These are phyloP conservation scores for Raphanus sativus DNA, from an alignment of 345 rosid species.

Conservation along the genomic window DNA sequence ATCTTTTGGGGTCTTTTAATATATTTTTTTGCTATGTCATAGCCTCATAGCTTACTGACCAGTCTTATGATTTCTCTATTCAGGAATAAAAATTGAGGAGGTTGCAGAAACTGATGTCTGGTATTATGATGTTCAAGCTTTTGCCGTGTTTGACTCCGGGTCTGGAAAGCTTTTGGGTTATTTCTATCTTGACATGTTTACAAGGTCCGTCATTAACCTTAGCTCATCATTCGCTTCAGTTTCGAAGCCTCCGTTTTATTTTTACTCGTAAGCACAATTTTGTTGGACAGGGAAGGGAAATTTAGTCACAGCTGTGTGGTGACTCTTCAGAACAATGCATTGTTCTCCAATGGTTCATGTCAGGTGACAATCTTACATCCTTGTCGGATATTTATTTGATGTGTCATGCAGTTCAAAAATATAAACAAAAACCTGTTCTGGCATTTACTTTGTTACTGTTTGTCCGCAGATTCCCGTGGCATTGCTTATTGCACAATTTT, in stretches of 20 bases:
- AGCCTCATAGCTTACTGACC: slow-evolving; percentile 9
- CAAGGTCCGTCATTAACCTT: slow-evolving; percentile 50
- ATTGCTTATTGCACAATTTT: slow-evolving; percentile 69
- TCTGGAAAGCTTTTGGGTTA: slow-evolving; percentile 82
- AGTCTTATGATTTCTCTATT: slow-evolving; percentile 14
- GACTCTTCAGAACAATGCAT: slow-evolving; percentile 82
- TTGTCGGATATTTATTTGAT: slow-evolving; percentile 8
- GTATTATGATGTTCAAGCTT: slow-evolving; percentile 68
- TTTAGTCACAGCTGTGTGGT: slow-evolving; percentile 77
- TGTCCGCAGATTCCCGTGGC: slow-evolving; percentile 66
- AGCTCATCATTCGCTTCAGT: slow-evolving; percentile 12
- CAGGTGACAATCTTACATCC: slow-evolving; percentile 49
- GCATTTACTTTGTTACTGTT: slow-evolving; percentile 9
- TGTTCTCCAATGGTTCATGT: slow-evolving; percentile 52
- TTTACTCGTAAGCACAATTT: slow-evolving; percentile 5
- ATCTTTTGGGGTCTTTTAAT: slow-evolving; percentile 6
- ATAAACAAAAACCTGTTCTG: not conserved
- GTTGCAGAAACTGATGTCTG: slow-evolving; percentile 64
- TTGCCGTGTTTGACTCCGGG: slow-evolving; percentile 74
- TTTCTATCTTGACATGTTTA: slow-evolving; percentile 84
- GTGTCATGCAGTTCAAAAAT: not conserved
- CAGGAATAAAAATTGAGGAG: slow-evolving; percentile 86
- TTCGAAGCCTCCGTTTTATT: slow-evolving; percentile 16
- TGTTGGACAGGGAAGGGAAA: slow-evolving; percentile 77
- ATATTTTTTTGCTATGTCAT: not conserved